Base-by-base conservation (phyloP, 192 early-diverging fungal species). In the Spinellus fusiger region DNA sequence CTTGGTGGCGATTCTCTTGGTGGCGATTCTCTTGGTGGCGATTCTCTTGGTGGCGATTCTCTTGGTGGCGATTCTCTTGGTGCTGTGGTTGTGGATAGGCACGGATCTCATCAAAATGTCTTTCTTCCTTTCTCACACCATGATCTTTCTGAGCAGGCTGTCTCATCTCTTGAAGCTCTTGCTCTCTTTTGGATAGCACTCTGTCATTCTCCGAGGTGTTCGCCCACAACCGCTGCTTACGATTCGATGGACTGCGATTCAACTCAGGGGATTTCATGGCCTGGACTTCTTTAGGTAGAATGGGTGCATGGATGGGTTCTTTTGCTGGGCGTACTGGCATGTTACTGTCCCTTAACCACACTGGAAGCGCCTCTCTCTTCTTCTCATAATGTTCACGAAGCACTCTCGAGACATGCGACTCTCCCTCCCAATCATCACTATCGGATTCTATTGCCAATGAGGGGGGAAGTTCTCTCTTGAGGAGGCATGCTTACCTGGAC, bases 371-470 rank as follows among this genome's bases (percentile, higher is more conserved):
- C 13, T 61, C 70, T 1, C 71, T 68, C 31, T 81, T 83, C 32
- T 82, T 74, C 27, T 80, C 77, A 38, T 69, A 66, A 58, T 78
- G 62, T 25, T 83, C 81, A 15, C 81, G 68, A 20, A 85, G 55
- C 44, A 78, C 60, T 27, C 79, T 68, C 5, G 74, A 66, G 20
- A 85, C 76, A 66, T 82, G 79, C 4, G 77, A 59, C 56, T 84
- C 82, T 18, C 77, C 80, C 55, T 84, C 77, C 57, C 69, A 64
- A 47, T 76, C 82, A 16, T 74, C 75, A 51, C 78, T 76, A 33
- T 84, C 82, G 13, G 82, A 84, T 50, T 84, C 82, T 84, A 59
- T 35, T 40, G 18, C 4, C 20, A 23, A 38, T 50, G 18, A 50
- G 34, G 20, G 6, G 22, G 0, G 29, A 0, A 34, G 16, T 25